These are phyloP conservation scores for Lasiosphaeriaceae sp. DNA, from an alignment of 495 filamentous ascomycete species.

Conservation along the genomic window DNA sequence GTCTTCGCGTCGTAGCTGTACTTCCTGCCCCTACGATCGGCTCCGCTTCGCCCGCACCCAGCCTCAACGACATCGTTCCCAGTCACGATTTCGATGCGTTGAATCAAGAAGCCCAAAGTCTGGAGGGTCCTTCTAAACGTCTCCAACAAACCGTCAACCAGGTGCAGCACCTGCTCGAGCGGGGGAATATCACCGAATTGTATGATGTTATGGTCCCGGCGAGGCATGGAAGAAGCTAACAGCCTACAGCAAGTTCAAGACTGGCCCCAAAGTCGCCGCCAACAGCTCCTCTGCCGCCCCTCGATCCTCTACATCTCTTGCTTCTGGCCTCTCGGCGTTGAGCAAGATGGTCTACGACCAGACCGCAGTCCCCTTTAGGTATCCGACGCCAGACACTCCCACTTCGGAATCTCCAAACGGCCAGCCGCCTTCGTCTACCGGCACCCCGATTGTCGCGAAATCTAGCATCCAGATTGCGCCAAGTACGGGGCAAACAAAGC, in stretches of 20 bases:
- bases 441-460: conserved; percentile 14
- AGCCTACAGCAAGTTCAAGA: conserved; percentile 64
- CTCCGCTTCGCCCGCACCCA: conserved; percentile 46
- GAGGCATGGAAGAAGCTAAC: conserved; percentile 12
- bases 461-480: conserved; percentile 10
- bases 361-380: conserved; percentile 33
- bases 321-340: conserved; percentile 36
- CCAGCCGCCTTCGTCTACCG: conserved; percentile 1
- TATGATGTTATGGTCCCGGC: conserved; percentile 36
- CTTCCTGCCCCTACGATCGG: conserved; percentile 65
- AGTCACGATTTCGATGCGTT: conserved; percentile 44
- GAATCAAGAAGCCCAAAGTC: conserved; percentile 46
- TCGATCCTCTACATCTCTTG: conserved; percentile 9
- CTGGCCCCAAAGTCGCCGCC: conserved; percentile 25
- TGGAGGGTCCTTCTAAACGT: conserved; percentile 33
- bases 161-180: conserved; percentile 65
- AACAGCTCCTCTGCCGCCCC: conserved; percentile 13
- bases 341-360: conserved; percentile 44
- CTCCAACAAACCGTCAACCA: conserved; percentile 54
- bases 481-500: conserved; percentile 20
- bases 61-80: conserved; percentile 38
- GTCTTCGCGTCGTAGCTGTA: conserved; percentile 45
- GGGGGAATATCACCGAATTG: conserved; percentile 68
- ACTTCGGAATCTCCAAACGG: conserved; percentile 10
- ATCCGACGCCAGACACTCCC: conserved; percentile 31